Evolutionary conservation across 2,329 filamentous ascomycete species (phyloP), one percentile per base, ranked within the genome.

Genomic region (Penicillium sp.): DNA sequence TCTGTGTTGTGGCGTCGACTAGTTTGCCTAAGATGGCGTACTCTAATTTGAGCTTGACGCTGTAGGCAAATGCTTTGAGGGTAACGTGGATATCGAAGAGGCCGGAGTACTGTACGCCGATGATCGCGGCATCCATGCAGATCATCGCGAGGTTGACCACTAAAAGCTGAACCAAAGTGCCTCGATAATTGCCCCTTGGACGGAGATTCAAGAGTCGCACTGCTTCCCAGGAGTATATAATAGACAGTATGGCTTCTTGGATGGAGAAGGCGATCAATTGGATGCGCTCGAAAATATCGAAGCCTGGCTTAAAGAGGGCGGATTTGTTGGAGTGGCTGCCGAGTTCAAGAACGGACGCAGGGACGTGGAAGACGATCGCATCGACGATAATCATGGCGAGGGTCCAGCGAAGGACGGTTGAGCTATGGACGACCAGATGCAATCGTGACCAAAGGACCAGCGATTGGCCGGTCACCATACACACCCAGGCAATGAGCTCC

Each of bases 191-290:
- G 7, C 66, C 63, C 24, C 74, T 66, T 3, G 71, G 70, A 39
- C 78, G 73, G 3, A 76, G 56, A 3, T 71, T 72, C 32, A 83
- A 68, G 7, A 82, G 68, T 74, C 70, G 74, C 37, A 79, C 64
- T 0, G 81, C 79, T 56, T 82, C 78, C 54, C 64, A 66, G 34
- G 84, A 81, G 59, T 82, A 84, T 12, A 82, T 66, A 0, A 67
- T 61, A 1, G 80, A 82, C 36, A 84, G 73, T 29, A 81, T 70
- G 30, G 77, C 66, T 54, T 84, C 81, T 62, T 84, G 81, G 5
- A 81, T 30, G 50, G 78, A 82, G 62, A 84, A 84, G 7, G 79
- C 70, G 3, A 77, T 75, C 43, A 84, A 73, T 58, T 84, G 80
- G 9, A 83, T 70, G 56, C 79, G 78, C 54, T 84, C 81, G 63